These are phyloP conservation scores for Diaporthe vexans DNA, from an alignment of 2,329 filamentous ascomycete species.

Conservation along the genomic window DNA sequence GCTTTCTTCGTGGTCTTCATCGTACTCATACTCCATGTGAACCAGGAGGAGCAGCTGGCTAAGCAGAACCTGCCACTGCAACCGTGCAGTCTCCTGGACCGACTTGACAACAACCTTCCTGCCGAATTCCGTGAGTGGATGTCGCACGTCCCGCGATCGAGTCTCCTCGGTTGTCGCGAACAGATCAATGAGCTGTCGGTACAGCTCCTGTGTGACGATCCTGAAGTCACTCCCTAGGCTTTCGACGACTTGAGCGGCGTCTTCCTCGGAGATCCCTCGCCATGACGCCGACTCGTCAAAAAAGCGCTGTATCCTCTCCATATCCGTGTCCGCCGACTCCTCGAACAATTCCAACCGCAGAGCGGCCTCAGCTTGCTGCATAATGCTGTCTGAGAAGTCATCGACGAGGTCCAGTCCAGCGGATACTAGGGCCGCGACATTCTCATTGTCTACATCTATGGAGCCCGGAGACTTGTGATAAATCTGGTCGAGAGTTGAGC, in stretches of 20 bases:
- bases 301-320: conserved; percentile 82
- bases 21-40: conserved; percentile 88
- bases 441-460: conserved; percentile 66
- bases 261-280: conserved; percentile 85
- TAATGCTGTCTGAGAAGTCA: conserved; percentile 77
- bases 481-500: conserved; percentile 82
- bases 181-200: conserved; percentile 64
- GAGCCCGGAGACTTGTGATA: conserved; percentile 61
- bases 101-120: conserved; percentile 81
- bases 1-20: conserved; percentile 73
- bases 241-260: conserved; percentile 78
- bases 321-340: conserved; percentile 77
- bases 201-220: conserved; percentile 69
- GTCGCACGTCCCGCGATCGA: conserved; percentile 60
- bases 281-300: conserved; percentile 85
- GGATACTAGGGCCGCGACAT: conserved; percentile 74
- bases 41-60: conserved; percentile 87
- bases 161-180: conserved; percentile 61
- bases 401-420: conserved; percentile 80
- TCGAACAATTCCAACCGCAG: conserved; percentile 82
- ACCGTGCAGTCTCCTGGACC: conserved; percentile 81
- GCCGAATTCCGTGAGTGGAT: conserved; percentile 81
- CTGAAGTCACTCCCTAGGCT: conserved; percentile 76
- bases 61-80: conserved; percentile 81
- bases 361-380: conserved; percentile 76